phyloP scores from a whole-genome alignment of 768 basidiomycete species.

The Wakefieldia striispora region DNA sequence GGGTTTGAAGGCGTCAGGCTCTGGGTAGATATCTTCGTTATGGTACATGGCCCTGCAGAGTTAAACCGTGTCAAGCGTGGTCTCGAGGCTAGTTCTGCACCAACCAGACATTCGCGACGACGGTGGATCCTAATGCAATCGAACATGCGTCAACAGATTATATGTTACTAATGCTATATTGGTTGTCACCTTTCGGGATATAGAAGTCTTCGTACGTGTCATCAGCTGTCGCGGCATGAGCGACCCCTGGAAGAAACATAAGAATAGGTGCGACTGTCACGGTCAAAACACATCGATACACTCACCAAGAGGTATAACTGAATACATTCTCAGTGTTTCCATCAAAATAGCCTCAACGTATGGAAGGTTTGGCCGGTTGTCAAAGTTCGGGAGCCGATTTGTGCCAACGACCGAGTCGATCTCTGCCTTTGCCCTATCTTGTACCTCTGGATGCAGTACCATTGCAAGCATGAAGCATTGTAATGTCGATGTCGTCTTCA shows the following conservation, averaged over 20 bases:
- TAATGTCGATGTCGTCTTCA: slow-evolving; percentile 8
- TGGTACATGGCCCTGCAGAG: too few species aligned
- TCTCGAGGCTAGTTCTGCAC: too few species aligned
- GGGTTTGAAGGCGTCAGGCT: too few species aligned
- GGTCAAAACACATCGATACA: background rate
- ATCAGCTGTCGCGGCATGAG: background rate
- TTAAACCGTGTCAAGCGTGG: too few species aligned
- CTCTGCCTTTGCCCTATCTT: slow-evolving; percentile 30
- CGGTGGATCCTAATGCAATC: too few species aligned
- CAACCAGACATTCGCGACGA: too few species aligned
- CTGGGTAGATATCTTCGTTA: too few species aligned
- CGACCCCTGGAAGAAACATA: slow-evolving; percentile 6
- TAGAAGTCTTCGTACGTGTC: background rate
- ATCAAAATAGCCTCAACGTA: slow-evolving; percentile 29
- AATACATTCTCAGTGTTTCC: slow-evolving; percentile 31
- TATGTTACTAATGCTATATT: too few species aligned
- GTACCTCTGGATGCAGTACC: slow-evolving; percentile 31
- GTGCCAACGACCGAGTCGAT: slow-evolving; percentile 29
- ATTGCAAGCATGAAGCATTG: slow-evolving; percentile 33
- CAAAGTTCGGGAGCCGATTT: slow-evolving; percentile 24
- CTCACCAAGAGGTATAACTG: slow-evolving; percentile 26
- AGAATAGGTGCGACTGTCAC: background rate
- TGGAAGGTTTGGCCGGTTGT: slow-evolving; percentile 23
- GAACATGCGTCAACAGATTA: too few species aligned
- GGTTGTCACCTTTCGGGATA: background rate